Evolutionary conservation across 148 eudicot species (phyloP), one percentile per base, ranked within the genome.

Genomic region (Rhododendron simsii): DNA sequence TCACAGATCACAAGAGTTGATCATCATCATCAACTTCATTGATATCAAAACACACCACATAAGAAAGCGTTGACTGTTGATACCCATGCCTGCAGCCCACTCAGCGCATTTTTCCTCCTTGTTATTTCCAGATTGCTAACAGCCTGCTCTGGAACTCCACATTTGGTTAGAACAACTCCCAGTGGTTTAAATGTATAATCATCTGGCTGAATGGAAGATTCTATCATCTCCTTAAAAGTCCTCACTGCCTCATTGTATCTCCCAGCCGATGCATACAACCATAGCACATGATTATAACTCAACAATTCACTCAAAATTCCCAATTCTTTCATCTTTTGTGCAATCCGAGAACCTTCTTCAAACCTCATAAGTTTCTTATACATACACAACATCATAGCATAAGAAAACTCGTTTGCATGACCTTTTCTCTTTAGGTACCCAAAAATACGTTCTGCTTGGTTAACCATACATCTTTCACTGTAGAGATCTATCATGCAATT

Each of bases 401-500:
- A 92, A n/a, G 99, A 93, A 83, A 96, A 96, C 89, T 96, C 99
- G 75, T 94, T 95, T 78, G 98, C 98, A n/a, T 91, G 63, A 23
- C 94, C 94, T 88, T 86, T 90, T 82, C 44, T 84, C 85, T 61
- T 85, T 88, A 96, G 37, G 57, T 91, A 86, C 51, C 89, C 86
- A 83, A 96, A 96, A 57, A 94, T 87, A 81, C 86, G 89, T 91
- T 96, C 98, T 33, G 99, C 96, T 90, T 91, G 89, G 74, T 71
- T 87, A 30, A 92, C 92, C 98, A 96, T 95, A 59, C 89, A 92
- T 37, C 90, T 92, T 78, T 93, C 90, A 23, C 94, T 92, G 87
- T 95, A 95, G 47, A 96, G 89, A 88, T 95, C 97, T 5, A 96
- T 93, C 94, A 96, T 94, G 89, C 95, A 95, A 87, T 96, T 96